Conservation (phyloP, 1,284 basidiomycete genomes). For the Rhodotorula sp. region DNA sequence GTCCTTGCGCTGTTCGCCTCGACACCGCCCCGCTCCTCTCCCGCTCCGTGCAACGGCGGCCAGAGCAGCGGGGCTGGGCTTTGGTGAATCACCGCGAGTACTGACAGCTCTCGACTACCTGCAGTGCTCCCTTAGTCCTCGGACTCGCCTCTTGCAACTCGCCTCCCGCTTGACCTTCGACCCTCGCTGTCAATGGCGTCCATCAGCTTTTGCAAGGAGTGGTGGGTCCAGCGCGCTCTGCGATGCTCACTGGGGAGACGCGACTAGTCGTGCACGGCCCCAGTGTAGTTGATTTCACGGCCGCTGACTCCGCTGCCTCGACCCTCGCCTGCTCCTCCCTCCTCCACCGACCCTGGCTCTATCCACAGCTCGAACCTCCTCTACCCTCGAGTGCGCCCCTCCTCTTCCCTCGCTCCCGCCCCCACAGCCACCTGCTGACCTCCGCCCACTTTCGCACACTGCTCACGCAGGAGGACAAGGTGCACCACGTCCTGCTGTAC, state of each 20-base stretch:
- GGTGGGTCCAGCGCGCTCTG: not conserved
- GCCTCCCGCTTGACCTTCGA: not conserved
- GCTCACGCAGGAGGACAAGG: constrained; percentile 71
- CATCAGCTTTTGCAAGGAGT: constrained; percentile 13
- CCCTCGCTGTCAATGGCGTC: not conserved
- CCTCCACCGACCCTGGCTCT: not conserved
- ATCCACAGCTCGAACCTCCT: constrained; percentile 65
- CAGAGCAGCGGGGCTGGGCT: too few relatives aligned
- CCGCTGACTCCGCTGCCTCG: not conserved
- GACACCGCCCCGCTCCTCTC: too few relatives aligned
- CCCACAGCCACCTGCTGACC: not conserved
- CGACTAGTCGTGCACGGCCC: too few relatives aligned
- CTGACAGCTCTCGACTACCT: too few relatives aligned
- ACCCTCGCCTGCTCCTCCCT: not conserved
- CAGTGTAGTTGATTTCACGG: too few relatives aligned
- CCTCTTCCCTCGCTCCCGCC: not conserved
- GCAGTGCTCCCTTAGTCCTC: too few relatives aligned
- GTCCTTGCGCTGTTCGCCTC: too few relatives aligned
- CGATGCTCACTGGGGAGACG: too few relatives aligned
- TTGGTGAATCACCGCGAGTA: too few relatives aligned
- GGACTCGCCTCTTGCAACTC: not conserved
- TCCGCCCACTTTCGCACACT: too few relatives aligned
- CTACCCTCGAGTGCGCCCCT: constrained; percentile 64
- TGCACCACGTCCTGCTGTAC: constrained; percentile 83
- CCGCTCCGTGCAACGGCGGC: too few relatives aligned